A percentile compares a stretch with the other conserved stretches of the same genome.
phyloP scores from a whole-genome alignment of 192 early-diverging fungal genomes.

The Cladochytrium replicatum region DNA sequence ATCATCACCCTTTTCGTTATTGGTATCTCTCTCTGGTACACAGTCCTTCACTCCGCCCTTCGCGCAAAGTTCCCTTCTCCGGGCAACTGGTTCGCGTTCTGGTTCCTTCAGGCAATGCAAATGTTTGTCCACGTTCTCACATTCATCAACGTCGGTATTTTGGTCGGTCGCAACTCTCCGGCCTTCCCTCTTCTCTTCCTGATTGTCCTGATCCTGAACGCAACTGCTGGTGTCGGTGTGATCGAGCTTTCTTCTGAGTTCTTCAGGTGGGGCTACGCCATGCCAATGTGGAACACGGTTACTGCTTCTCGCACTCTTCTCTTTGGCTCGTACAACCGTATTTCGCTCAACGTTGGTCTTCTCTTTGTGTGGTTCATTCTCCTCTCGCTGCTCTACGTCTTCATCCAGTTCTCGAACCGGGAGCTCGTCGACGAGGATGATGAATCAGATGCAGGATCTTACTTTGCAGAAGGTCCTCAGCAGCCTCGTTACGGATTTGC shows the following conservation, averaged over 20 bases:
- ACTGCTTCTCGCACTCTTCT: background rate
- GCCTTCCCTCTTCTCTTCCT: background rate
- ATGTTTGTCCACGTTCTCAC: constrained; percentile 1
- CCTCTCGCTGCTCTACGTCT: background rate
- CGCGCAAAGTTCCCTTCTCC: background rate
- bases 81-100: background rate
- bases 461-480: no score
- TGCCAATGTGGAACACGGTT: background rate
- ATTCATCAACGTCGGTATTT: background rate
- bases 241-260: background rate
- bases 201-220: background rate
- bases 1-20: background rate
- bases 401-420: background rate
- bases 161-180: background rate
- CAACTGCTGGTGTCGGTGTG: background rate
- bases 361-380: background rate
- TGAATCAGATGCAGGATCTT: no score
- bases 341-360: background rate
- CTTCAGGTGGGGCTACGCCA: background rate
- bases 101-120: background rate
- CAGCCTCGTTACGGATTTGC: no score
- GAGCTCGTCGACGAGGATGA: background rate
- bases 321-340: background rate
- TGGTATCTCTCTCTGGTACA: background rate
- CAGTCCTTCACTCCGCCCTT: background rate